Evolutionary conservation across 1,284 basidiomycete genomes (phyloP), one percentile per base, ranked within the genome.

Genomic region (Athelia sp.): DNA sequence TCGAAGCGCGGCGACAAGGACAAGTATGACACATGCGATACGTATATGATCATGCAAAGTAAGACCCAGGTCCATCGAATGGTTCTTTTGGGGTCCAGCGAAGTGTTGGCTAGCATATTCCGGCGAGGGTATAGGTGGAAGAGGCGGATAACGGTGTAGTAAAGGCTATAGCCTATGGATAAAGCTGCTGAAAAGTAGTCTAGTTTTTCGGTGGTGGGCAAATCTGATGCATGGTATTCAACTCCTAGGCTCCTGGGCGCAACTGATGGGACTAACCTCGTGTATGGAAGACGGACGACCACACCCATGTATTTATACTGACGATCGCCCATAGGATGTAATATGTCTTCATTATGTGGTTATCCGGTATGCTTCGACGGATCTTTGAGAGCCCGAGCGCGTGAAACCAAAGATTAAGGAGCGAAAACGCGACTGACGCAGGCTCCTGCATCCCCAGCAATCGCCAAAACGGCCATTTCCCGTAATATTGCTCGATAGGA

Each of bases 401-500:
- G 63, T 98, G 92, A 21, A 78, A 79, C 68, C 75, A 81, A 24
- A 97, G 71, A 66, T 99, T 99, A 51, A 86, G 65, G 19, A 98
- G 58, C 6, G 91, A 95, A 71, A 98, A 98, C 26, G 84, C 64
- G 48, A 98, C 94, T 11, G 91, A 92, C 13, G 94, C 84, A 3
- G 96, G 95, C 67, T 99, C 97, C 67, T 99, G 97, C 68, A 93
- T 87, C 22, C 93, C 93, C 4, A 76, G 68, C 19, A 90, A 70
- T 35, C 93, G 77, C 79, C 85, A 87, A 66, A 98, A 98, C 0
- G 93, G 91, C 95, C 96, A 99, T 72, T 99, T 99, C 21, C 97
- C 97, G 60, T 93, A 82, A 66, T 90, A 98, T 61, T 97, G 94
- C 48, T 89, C 76, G 18, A 88, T 69, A 24, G 34, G 67, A 57